phyloP scores from a whole-genome alignment of 2,329 filamentous ascomycete species.

The Ceratocystis colombiana region DNA sequence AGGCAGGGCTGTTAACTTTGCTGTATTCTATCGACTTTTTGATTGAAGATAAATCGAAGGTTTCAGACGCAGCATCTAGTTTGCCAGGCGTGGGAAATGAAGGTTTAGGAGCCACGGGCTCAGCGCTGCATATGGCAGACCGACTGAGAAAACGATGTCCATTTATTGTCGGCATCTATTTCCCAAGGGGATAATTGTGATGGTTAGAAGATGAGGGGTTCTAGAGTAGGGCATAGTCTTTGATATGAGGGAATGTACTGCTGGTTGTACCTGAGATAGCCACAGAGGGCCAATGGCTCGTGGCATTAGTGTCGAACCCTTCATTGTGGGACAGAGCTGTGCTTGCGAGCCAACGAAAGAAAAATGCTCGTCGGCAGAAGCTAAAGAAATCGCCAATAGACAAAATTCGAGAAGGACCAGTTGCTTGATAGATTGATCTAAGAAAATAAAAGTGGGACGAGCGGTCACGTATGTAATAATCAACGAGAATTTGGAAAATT shows the following conservation, averaged over 20 bases:
- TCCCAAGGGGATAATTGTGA: neutral
- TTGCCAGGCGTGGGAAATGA: neutral
- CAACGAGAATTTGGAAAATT: neutral
- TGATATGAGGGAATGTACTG: neutral
- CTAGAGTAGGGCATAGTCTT: neutral
- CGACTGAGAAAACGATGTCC: slow-evolving; percentile 3
- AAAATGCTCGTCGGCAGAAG: neutral
- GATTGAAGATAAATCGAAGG: neutral
- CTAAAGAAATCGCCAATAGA: neutral
- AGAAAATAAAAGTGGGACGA: slow-evolving; percentile 13
- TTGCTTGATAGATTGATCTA: neutral
- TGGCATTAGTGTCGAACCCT: slow-evolving; percentile 11
- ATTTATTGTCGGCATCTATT: neutral
- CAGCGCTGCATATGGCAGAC: slow-evolving; percentile 5
- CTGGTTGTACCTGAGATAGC: neutral
- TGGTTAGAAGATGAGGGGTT: neutral
- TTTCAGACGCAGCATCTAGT: neutral
- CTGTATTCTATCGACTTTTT: slow-evolving; percentile 22
- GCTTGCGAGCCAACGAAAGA: neutral
- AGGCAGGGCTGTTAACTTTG: slow-evolving; percentile 22
- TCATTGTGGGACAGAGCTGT: slow-evolving; percentile 9
- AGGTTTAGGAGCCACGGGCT: slow-evolving; percentile 9
- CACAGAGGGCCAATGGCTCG: slow-evolving; percentile 18
- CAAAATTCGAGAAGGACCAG: neutral
- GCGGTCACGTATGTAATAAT: neutral